Evolutionary conservation across 305 asterid genomes (phyloP), one percentile per base, ranked within the genome.

Genomic region (Nicotiana rustica): DNA sequence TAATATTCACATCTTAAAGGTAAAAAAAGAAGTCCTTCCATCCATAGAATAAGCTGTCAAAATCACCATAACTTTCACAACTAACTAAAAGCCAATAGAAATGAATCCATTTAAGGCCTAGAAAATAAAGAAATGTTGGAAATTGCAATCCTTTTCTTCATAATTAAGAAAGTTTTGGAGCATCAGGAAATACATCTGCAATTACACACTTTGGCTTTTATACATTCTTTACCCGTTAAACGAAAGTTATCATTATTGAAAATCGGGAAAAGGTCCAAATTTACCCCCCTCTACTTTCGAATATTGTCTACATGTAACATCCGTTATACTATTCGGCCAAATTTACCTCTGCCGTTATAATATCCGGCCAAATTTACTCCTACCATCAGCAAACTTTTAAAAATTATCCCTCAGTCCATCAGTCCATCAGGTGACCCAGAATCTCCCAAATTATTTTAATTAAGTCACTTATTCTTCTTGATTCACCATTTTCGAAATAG

Each of bases 71-170:
- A 25, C 52, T 75, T 3, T 75, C 44, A 25, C 44, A 25, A 73
- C 59, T n/a, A 68, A 68, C 36, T 73, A 71, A 71, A 49, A 35
- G 21, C 44, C 79, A 73, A 25, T 18, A 73, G 64, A 73, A 17
- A 21, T 2, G 7, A 6, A 69, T 66, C 19, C 10, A 71, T 44
- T 38, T 71, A 71, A 47, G 21, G 79, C 60, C 62, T 21, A 3
- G 14, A 44, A 73, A 71, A 47, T 21, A 71, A 71, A 12, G 41
- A 71, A 21, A 13, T 47, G 19, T 7, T 10, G 0, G 12, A 18
- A 47, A 47, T 47, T 52, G 14, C 1, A 21, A 13, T 73, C 19
- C 18, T 19, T 47, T 13, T 71, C 14, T 44, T 71, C 61, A 12
- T 44, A 18, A 41, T 21, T 13, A 71, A 44, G 79, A 71, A 71